Conservation (phyloP, 2,329 filamentous ascomycete species). For the Lasiodiplodia sp. region DNA sequence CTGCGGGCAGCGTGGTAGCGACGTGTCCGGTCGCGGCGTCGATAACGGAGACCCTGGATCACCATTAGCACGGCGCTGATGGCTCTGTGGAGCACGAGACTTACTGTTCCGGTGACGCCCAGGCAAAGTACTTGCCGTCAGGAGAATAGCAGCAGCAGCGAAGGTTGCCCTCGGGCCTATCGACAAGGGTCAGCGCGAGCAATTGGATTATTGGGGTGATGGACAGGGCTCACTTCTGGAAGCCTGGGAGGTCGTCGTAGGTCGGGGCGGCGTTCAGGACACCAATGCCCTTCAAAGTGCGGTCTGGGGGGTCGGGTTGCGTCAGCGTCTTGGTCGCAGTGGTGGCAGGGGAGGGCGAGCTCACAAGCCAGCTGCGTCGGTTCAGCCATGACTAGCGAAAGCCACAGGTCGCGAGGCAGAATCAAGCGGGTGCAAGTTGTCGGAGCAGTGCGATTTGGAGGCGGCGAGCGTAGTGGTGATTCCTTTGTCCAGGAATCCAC, state of each 20-base stretch:
- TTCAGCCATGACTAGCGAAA: constrained; percentile 93
- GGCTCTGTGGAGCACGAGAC: constrained; percentile 34
- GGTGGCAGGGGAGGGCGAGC: constrained; percentile 40
- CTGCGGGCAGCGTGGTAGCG: constrained; percentile 76
- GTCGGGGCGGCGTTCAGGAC: constrained; percentile 89
- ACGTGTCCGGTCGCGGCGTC: constrained; percentile 79
- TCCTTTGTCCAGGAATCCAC: constrained; percentile 29
- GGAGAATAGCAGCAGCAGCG: constrained; percentile 95
- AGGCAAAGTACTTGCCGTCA: constrained; percentile 95
- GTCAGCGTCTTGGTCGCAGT: constrained; percentile 4
- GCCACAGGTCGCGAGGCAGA: constrained; percentile 65
- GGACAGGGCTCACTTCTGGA: constrained; percentile 60
- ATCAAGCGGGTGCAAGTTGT: constrained; percentile 35
- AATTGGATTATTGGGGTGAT: neutral
- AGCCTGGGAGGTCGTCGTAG: constrained; percentile 85
- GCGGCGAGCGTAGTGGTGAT: constrained; percentile 21
- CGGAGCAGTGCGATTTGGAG: constrained; percentile 31
- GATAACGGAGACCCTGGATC: constrained; percentile 75
- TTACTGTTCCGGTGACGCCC: constrained; percentile 81
- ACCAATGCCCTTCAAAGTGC: constrained; percentile 95
- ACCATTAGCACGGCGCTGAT: constrained; percentile 27
- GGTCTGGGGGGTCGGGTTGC: constrained; percentile 59
- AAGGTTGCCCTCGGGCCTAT: constrained; percentile 88
- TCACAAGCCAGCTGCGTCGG: constrained; percentile 90
- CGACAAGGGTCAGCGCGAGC: constrained; percentile 26